Base-by-base conservation (phyloP, 208 protist genomes). In the Crithidia mellificae region DNA sequence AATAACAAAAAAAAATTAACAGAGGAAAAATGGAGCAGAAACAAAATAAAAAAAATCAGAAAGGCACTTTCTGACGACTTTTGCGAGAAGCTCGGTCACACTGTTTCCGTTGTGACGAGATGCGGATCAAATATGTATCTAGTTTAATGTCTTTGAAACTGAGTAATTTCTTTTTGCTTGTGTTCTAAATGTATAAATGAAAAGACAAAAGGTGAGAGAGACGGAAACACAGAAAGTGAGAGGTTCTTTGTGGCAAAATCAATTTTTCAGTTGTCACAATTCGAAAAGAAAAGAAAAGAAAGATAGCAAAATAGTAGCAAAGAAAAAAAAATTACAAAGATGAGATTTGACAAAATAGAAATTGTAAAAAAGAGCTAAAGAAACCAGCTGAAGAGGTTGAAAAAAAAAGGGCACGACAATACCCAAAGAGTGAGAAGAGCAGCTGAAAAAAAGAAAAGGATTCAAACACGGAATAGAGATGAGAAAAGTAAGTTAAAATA, bases 401-500 rank as follows among this genome's bases (percentile, higher is more conserved):
- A 20, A 41, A 52, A 54, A 39, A 64, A 63, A 39, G 38, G 12
- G 17, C 6, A 46, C 44, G 19, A n/a, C n/a, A n/a, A n/a, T n/a
- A n/a, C n/a, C n/a, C 12, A 47, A 43, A 46, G 36, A 41, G 50
- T 36, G 61, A 66, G 41, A 49, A 71, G 58, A 63, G 54, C n/a
- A 47, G 36, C n/a, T 12, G 38, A 43, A 19, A 72, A 49, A 52
- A 64, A 20, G 5, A 64, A 65, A 49, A 41, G 38, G 19, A 58
- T 30, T 30, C 19, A 36, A 52, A 32, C 20, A 38, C 15, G 41
- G 25, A n/a, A 56, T 12, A 65, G 50, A 69, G 44, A 50, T 52
- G 58, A 63, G 64, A 50, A 65, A 55, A n/a, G n/a, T n/a, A n/a
- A n/a, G n/a, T n/a, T n/a, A 62, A 69, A 63, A 67, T 63, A 20